Percentiles rank a stretch among this genome's conserved stretches.
These are phyloP conservation scores for Picochlorum sp. DNA, from an alignment of 139 green algal species.

Conservation along the genomic window DNA sequence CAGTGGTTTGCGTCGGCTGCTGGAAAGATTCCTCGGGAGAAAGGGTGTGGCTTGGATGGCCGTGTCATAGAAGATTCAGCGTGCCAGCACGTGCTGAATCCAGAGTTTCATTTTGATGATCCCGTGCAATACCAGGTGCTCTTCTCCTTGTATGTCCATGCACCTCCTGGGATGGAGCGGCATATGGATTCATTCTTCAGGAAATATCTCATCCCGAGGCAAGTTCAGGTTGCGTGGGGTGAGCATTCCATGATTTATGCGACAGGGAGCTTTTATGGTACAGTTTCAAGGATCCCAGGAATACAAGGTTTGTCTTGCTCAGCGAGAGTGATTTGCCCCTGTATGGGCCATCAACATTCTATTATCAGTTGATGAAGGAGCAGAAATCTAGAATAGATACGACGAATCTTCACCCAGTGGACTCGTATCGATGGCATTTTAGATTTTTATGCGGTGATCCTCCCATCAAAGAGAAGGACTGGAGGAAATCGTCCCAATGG, in stretches of 20 bases:
- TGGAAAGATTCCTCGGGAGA: slow-evolving; percentile 13
- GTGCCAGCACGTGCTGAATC: background rate
- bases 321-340: slow-evolving; percentile 24
- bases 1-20: slow-evolving; percentile 22
- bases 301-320: slow-evolving; percentile 19
- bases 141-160: slow-evolving; percentile 36
- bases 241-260: background rate
- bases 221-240: slow-evolving; percentile 14
- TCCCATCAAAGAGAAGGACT: background rate
- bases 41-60: background rate
- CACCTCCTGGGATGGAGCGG: slow-evolving; percentile 3
- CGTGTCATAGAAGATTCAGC: background rate
- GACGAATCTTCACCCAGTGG: background rate
- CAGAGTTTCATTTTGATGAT: slow-evolving; percentile 1
- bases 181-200: background rate
- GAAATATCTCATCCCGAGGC: slow-evolving; percentile 10
- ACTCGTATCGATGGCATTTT: slow-evolving; percentile 14
- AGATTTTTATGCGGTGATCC: slow-evolving; percentile 3
- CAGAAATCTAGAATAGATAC: background rate
- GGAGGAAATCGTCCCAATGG: slow-evolving; percentile 29
- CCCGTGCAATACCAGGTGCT: slow-evolving; percentile 18
- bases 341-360: slow-evolving; percentile 18
- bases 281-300: background rate
- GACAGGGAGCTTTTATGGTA: background rate
- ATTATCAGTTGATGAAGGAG: slow-evolving; percentile 25